phyloP scores from a whole-genome alignment of 2,329 filamentous ascomycete species.

The Nigrospora osmanthi region DNA sequence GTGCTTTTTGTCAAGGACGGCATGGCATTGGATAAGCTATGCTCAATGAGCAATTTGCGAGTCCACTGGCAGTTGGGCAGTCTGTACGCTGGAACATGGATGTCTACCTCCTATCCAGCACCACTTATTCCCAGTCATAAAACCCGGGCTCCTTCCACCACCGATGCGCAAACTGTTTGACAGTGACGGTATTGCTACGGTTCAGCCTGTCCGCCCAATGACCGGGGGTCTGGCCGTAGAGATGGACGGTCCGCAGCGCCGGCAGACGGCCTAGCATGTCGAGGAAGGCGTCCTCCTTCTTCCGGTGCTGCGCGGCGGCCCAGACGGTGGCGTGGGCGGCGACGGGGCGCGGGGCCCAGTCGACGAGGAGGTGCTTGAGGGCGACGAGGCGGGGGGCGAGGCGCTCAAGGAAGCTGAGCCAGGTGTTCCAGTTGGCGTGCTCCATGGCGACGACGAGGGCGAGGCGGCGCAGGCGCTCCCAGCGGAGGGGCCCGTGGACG shows the following conservation, averaged over 20 bases:
- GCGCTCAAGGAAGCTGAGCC: constrained; percentile 20
- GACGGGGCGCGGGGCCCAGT: constrained; percentile 18
- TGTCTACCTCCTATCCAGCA: too few species aligned
- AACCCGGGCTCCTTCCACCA: constrained; percentile 17
- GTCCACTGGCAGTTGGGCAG: too few species aligned
- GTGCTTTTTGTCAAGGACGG: too few species aligned
- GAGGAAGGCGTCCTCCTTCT: constrained; percentile 18
- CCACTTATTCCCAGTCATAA: too few species aligned
- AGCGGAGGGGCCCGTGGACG: constrained; percentile 17
- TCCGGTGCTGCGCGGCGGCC: constrained; percentile 7
- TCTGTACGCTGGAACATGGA: too few species aligned
- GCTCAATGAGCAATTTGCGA: too few species aligned
- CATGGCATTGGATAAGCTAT: too few species aligned
- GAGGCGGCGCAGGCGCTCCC: constrained; percentile 15
- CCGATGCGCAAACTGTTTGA: constrained; percentile 8
- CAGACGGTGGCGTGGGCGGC: constrained; percentile 1
- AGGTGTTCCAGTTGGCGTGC: constrained; percentile 21
- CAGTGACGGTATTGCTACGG: constrained; percentile 4
- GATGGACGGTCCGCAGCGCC: constrained; percentile 8
- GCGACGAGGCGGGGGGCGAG: constrained; percentile 3
- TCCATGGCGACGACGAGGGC: constrained; percentile 16
- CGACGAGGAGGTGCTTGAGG: constrained; percentile 16
- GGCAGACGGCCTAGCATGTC: constrained; percentile 6
- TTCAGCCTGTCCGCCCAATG: constrained; percentile 11
- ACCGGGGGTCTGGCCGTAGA: constrained; percentile 12